Conservation (phyloP, 2,329 filamentous ascomycete genomes). For the Canariomyces notabilis region DNA sequence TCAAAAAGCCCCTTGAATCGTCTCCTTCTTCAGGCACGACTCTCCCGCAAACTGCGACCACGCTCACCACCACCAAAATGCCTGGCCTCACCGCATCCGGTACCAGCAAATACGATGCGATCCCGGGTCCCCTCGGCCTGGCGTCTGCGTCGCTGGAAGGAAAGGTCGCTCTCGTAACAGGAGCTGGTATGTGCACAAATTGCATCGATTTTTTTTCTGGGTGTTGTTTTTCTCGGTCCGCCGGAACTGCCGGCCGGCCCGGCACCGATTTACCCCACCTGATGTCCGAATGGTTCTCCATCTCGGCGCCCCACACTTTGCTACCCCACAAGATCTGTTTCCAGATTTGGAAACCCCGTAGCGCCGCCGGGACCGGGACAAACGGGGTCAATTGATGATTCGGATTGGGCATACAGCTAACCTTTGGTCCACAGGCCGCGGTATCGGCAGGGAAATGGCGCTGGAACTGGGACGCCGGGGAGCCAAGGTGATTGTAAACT, state of each 20-base stretch:
- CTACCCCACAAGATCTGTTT: background rate
- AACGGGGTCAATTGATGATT: too few relatives aligned
- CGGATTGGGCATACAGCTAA: background rate
- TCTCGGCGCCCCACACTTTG: too few relatives aligned
- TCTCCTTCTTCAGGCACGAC: conserved; percentile 13
- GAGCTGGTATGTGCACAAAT: conserved; percentile 29
- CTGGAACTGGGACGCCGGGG: conserved; percentile 60
- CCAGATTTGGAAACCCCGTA: too few relatives aligned
- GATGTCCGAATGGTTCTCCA: too few relatives aligned
- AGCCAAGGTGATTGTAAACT: conserved; percentile 63
- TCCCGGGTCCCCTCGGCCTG: conserved; percentile 31
- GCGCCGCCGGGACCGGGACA: too few relatives aligned
- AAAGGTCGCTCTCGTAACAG: conserved; percentile 35
- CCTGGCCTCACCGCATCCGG: conserved; percentile 17
- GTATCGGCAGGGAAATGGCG: conserved; percentile 63
- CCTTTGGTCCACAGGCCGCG: conserved; percentile 36
- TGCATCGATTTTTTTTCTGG: background rate
- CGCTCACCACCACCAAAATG: conserved; percentile 17
- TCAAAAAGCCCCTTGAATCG: conserved; percentile 7
- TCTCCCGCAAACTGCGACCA: conserved; percentile 5
- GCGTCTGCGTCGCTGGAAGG: conserved; percentile 29
- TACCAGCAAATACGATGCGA: conserved; percentile 30
- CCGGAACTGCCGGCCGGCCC: conserved; percentile 19
- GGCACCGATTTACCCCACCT: conserved; percentile 25
- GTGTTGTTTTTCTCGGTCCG: background rate